Base-by-base conservation (phyloP, 352 stramenopile species). In the Pythium scleroteichum region DNA sequence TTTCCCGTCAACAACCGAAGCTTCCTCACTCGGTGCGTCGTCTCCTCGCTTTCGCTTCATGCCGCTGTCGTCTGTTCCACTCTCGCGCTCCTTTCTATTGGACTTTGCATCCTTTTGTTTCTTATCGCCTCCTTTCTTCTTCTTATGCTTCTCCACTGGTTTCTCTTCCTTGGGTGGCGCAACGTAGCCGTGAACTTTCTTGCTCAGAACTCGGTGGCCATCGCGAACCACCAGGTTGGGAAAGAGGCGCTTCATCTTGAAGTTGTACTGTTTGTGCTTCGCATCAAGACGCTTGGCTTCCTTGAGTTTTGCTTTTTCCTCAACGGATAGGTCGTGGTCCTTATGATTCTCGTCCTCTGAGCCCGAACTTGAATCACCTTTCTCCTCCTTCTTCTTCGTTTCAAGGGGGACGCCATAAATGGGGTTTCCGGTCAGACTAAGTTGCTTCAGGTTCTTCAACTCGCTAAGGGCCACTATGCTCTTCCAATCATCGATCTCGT, bases 191-290 rank as follows among this genome's bases (percentile, higher is more conserved):
- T 95, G 82, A 22, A 86, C 85, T 48, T 86, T 85, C 64, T 95
- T 95, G 44, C 88, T 74, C n/a, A 90, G 57, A 27, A 95, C 71
- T 8, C 86, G 86, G 53, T 79, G 64, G 14, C 82, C 86, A 59
- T 95, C 86, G 12, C 86, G 84, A 29, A 95, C 79, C 50, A 94
- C 79, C 19, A 95, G 68, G 55, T 79, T 83, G 20, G 82, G 81
- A 39, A 95, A 95, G 47, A 95, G 33, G 0, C 83, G 79, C 70
- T 94, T 95, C 72, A 95, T 94, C 72, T 91, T 91, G 66, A 91
- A 92, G 59, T 92, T 92, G 71, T 95, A 95, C 66, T 90, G 76
- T 65, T 92, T 95, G 73, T 92, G 79, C 65, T 91, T 93, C 19
- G 75, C 77, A 45, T 92, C 84, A 16, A 92, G 64, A 16, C 69